Evolutionary conservation across 2,329 filamentous ascomycete species (phyloP).

Genomic region (Alternaria burnsii): DNA sequence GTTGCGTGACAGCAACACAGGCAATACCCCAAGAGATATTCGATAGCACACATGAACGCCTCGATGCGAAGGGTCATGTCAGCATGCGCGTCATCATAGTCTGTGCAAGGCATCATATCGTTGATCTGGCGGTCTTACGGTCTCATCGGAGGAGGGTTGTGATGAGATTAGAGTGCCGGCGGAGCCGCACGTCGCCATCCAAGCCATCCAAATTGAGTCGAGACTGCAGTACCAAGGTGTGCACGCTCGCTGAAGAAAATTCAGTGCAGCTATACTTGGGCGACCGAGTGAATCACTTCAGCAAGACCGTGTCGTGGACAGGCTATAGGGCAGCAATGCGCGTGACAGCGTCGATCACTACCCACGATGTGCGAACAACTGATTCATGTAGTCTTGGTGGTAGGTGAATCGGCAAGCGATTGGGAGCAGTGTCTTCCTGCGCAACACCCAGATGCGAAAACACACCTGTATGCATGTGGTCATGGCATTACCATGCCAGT

Average conservation of each 20-base stretch:
- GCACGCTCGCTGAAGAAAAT: constrained; percentile 1
- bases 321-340: constrained; percentile 3
- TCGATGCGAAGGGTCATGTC: constrained; percentile 7
- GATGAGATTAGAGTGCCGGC: not conserved
- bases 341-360: constrained; percentile 4
- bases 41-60: not conserved
- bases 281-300: not conserved
- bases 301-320: not conserved
- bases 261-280: not conserved
- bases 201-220: not conserved
- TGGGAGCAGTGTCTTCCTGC: not conserved
- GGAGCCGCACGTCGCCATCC: constrained; percentile 2
- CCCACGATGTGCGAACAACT: not conserved
- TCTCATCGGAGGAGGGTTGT: constrained; percentile 2
- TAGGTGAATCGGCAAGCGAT: not conserved
- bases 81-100: constrained; percentile 6
- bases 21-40: constrained; percentile 7
- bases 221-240: constrained; percentile 4
- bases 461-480: not conserved
- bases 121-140: constrained; percentile 15
- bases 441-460: not conserved
- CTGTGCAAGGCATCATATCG: not conserved
- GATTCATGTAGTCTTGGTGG: constrained; percentile 3
- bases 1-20: constrained; percentile 18
- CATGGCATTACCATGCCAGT: not conserved